phyloP scores from a whole-genome alignment of 1,284 basidiomycete species.

The Ceratobasidium sp. region DNA sequence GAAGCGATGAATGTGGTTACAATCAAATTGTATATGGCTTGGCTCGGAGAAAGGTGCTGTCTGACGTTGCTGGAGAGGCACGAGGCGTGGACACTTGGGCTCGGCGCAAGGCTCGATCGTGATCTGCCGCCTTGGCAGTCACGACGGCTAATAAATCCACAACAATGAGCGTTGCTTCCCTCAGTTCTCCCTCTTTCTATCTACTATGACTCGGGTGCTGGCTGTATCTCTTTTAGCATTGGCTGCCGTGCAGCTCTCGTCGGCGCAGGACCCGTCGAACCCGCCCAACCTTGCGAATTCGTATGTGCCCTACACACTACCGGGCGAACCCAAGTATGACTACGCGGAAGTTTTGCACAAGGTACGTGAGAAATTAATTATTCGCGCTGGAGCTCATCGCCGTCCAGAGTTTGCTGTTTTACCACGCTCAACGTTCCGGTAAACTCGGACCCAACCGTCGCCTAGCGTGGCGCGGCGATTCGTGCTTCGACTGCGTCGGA shows the following conservation, averaged over 20 bases:
- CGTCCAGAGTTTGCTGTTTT: slow-evolving; percentile 32
- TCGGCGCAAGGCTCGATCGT: neutral
- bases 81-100: neutral
- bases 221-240: neutral
- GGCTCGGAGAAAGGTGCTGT: slow-evolving; percentile 8
- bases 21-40: neutral
- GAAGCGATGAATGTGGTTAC: neutral
- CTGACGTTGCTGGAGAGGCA: neutral
- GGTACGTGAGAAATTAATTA: neutral
- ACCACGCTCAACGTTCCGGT: slow-evolving; percentile 36
- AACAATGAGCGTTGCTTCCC: neutral
- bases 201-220: slow-evolving; percentile 14
- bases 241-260: neutral
- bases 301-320: slow-evolving; percentile 26
- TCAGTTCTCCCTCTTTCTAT: neutral
- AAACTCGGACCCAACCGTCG: slow-evolving; percentile 38
- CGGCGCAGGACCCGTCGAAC: slow-evolving; percentile 8
- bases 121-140: neutral
- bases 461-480: slow-evolving; percentile 35
- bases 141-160: neutral
- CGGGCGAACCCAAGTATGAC: slow-evolving; percentile 30
- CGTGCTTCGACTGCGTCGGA: slow-evolving; percentile 33
- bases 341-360: slow-evolving; percentile 38
- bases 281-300: slow-evolving; percentile 34
- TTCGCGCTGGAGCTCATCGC: neutral